Percentiles rank a stretch among this genome's conserved stretches.
phyloP scores from a whole-genome alignment of 176 grass and related monocot species.

The Phragmites australis region DNA sequence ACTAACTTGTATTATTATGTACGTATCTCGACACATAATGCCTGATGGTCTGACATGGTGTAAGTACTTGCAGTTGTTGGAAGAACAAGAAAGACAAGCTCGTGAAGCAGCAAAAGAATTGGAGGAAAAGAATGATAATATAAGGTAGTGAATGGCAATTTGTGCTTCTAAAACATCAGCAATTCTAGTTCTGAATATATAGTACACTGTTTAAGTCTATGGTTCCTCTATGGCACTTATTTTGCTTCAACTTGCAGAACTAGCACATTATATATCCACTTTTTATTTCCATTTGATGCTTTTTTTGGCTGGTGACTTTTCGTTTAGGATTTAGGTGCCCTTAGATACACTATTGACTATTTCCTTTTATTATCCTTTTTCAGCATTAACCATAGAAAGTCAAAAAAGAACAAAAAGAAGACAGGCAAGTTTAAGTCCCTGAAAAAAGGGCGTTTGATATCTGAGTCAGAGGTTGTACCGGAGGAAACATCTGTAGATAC shows the following conservation, averaged over 20 bases:
- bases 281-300: background rate
- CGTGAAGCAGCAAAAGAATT: constrained; percentile 62
- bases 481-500: constrained; percentile 69
- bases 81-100: constrained; percentile 88
- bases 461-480: constrained; percentile 62
- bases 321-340: background rate
- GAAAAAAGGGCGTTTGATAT: constrained; percentile 69
- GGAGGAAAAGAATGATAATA: constrained; percentile 60
- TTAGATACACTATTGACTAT: constrained; percentile 9
- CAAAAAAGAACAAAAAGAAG: constrained; percentile 82
- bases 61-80: constrained; percentile 69
- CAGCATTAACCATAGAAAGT: constrained; percentile 59
- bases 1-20: constrained; percentile 11
- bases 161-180: background rate
- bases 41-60: constrained; percentile 22
- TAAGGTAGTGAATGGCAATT: constrained; percentile 52
- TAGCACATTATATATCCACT: background rate
- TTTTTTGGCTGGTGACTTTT: constrained; percentile 17
- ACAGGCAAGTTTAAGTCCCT: constrained; percentile 84
- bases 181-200: constrained; percentile 9
- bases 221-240: constrained; percentile 12
- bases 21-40: constrained; percentile 4
- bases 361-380: constrained; percentile 25
- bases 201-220: background rate
- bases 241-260: background rate